phyloP scores from a whole-genome alignment of 106 monocot genomes.

The Platanthera zijinensis region DNA sequence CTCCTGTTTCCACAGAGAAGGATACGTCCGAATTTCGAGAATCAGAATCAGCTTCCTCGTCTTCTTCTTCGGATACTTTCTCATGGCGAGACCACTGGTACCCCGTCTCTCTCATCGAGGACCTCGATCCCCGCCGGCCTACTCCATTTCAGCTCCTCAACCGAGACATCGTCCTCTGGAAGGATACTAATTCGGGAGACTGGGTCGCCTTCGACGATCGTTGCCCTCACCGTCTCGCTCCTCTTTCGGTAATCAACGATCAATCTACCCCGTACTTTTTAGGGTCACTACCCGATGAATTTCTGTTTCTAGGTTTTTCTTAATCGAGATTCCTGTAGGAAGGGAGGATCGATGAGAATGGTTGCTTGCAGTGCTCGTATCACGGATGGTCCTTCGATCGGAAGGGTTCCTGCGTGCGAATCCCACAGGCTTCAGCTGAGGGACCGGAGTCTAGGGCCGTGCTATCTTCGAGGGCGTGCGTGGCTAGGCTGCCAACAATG shows the following conservation, averaged over 20 bases:
- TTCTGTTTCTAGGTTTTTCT: not conserved
- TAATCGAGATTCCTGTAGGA: constrained; percentile 38
- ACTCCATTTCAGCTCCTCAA: constrained; percentile 95
- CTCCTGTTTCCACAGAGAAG: constrained; percentile 15
- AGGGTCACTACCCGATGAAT: not conserved
- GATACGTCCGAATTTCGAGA: not conserved
- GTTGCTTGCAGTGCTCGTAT: constrained; percentile 97
- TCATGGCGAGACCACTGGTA: constrained; percentile 98
- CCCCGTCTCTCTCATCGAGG: constrained; percentile 83
- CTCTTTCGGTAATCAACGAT: constrained; percentile 57
- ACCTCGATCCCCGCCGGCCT: constrained; percentile 64
- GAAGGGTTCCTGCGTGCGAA: constrained; percentile 55
- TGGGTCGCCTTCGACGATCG: constrained; percentile 86
- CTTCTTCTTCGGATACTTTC: constrained; percentile 43
- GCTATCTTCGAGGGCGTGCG: constrained; percentile 53
- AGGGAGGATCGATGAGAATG: constrained; percentile 90
- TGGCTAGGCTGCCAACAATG: constrained; percentile 58
- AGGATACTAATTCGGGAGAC: constrained; percentile 54
- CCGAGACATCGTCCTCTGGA: constrained; percentile 89
- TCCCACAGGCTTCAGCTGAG: constrained; percentile 71
- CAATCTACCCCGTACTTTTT: not conserved
- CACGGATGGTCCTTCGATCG: constrained; percentile 96
- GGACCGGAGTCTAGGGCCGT: constrained; percentile 71
- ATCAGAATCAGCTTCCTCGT: constrained; percentile 16
- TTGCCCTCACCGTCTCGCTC: constrained; percentile 95